Conservation (phyloP, 345 rosid genomes). For the Acer saccharum region DNA sequence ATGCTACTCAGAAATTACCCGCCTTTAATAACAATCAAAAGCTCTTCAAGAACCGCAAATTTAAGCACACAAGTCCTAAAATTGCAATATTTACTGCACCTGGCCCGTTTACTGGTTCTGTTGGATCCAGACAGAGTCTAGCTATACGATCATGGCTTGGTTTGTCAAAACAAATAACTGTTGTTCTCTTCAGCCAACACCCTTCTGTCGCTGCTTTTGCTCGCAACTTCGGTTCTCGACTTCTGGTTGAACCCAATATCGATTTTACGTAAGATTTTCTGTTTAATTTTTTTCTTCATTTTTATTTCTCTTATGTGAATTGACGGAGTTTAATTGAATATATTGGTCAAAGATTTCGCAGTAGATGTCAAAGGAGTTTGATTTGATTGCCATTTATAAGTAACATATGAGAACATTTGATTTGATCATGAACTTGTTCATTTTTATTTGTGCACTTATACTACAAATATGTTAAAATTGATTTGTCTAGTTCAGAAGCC, state of each 20-base stretch:
- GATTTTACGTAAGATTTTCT: conserved; percentile 76
- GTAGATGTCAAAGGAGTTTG: not conserved
- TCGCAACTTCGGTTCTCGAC: conserved; percentile 51
- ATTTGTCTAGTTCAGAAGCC: not conserved
- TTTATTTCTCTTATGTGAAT: not conserved
- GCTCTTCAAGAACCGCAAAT: conserved; percentile 8
- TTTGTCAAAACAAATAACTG: conserved; percentile 63
- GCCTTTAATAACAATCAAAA: conserved; percentile 28
- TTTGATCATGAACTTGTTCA: not conserved
- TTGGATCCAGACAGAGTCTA: conserved; percentile 47
- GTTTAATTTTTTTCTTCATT: not conserved
- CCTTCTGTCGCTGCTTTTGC: conserved; percentile 55
- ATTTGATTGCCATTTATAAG: not conserved
- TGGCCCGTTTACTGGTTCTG: conserved; percentile 40
- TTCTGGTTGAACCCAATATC: conserved; percentile 61
- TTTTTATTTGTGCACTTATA: not conserved
- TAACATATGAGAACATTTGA: not conserved
- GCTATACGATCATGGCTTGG: conserved; percentile 83
- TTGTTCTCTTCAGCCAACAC: conserved; percentile 68
- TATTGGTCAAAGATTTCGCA: not conserved
- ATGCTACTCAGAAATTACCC: conserved; percentile 68
- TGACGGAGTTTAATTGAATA: not conserved
- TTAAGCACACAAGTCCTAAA: conserved; percentile 32
- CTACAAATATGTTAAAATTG: not conserved
- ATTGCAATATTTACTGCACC: conserved; percentile 74